Percentiles rank a stretch among this genome's conserved stretches.
Conservation (phyloP, 441 rosid species). For the Gossypium gossypioides region DNA sequence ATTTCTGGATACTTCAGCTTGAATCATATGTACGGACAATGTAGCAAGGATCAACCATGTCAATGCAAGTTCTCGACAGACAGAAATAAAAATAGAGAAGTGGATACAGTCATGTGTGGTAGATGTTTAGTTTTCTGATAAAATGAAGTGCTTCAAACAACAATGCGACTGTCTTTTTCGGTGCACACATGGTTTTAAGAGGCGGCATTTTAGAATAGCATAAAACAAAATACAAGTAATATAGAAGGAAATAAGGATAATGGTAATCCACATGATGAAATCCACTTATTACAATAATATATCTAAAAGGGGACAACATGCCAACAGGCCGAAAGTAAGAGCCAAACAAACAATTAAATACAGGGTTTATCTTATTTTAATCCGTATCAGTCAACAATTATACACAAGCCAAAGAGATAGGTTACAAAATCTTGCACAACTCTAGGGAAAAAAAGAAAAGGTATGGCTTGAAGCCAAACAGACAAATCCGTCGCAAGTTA, state of each 20-base stretch:
- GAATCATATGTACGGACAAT: neutral
- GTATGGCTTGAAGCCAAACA: slow-evolving; percentile 15
- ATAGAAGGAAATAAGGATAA: slow-evolving; percentile 5
- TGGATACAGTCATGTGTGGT: neutral
- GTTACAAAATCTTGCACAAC: slow-evolving; percentile 16
- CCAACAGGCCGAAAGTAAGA: slow-evolving; percentile 22
- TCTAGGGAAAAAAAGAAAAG: slow-evolving; percentile 13
- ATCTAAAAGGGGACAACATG: slow-evolving; percentile 19
- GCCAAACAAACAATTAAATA: slow-evolving; percentile 20
- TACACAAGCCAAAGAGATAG: slow-evolving; percentile 15
- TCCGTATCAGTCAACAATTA: slow-evolving; percentile 19
- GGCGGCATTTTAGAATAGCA: slow-evolving; percentile 1
- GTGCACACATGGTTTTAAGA: slow-evolving; percentile 2
- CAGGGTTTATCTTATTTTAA: slow-evolving; percentile 15
- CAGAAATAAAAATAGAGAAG: neutral
- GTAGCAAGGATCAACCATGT: neutral
- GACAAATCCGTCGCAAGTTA: slow-evolving; percentile 8
- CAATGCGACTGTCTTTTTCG: neutral
- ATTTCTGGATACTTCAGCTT: neutral
- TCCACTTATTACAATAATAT: slow-evolving; percentile 1
- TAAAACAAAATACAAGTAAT: neutral
- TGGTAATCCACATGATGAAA: slow-evolving; percentile 24
- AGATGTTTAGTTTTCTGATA: neutral
- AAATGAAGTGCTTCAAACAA: slow-evolving; percentile 9
- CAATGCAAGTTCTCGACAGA: neutral